A percentile compares a stretch with the other conserved stretches of the same genome.
Conservation (phyloP, 768 basidiomycete genomes). For the Rossbeevera mucosa region DNA sequence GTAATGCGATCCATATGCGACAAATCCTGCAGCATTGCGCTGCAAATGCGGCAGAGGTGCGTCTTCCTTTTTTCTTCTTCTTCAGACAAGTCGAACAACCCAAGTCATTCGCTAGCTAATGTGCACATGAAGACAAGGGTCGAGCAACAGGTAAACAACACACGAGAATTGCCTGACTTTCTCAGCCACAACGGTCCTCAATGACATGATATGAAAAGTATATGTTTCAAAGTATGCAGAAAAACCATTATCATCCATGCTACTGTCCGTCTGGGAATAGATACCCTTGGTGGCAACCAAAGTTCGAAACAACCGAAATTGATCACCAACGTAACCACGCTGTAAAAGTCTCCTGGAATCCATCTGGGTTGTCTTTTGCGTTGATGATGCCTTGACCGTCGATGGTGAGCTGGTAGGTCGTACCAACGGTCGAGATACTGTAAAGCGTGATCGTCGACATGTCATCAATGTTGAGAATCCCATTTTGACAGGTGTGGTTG, state of each 20-base stretch:
- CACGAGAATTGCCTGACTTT: not conserved
- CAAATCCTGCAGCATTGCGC: slow-evolving; percentile 89
- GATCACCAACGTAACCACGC: slow-evolving; percentile 31
- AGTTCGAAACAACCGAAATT: not conserved
- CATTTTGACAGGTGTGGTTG: slow-evolving; percentile 38
- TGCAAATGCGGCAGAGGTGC: slow-evolving; percentile 28
- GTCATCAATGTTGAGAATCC: slow-evolving; percentile 40
- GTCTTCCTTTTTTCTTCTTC: slow-evolving; percentile 5
- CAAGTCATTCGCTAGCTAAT: slow-evolving; percentile 5
- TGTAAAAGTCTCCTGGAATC: slow-evolving; percentile 41
- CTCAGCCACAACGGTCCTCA: not conserved
- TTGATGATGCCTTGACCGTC: slow-evolving; percentile 33
- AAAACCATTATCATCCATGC: not conserved
- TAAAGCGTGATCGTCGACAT: slow-evolving; percentile 40
- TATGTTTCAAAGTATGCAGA: too few relatives aligned
- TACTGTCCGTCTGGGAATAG: not conserved
- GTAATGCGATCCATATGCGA: slow-evolving; percentile 96
- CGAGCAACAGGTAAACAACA: not conserved
- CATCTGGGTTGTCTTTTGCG: slow-evolving; percentile 37
- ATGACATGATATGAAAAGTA: too few relatives aligned
- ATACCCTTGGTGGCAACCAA: not conserved
- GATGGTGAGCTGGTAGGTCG: slow-evolving; percentile 40
- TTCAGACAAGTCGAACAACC: slow-evolving; percentile 14
- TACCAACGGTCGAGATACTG: slow-evolving; percentile 46
- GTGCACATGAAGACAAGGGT: slow-evolving; percentile 1